A percentile compares a stretch with the other conserved stretches of the same genome.
These are phyloP conservation scores for Chlorella sp. DNA, from an alignment of 139 green algal species.

Conservation along the genomic window DNA sequence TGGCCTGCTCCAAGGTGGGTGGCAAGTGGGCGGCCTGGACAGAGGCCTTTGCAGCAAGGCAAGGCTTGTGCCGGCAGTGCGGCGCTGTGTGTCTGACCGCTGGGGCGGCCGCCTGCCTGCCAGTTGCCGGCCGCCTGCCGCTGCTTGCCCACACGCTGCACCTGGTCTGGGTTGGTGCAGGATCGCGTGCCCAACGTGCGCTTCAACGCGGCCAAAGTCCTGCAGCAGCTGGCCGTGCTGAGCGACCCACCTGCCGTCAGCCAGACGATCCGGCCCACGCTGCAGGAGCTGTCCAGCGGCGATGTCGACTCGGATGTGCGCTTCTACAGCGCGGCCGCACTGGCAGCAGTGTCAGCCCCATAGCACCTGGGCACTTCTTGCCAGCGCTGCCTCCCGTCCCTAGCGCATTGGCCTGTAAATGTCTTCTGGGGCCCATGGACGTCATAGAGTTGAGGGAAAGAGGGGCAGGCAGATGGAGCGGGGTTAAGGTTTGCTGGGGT, in stretches of 20 bases:
- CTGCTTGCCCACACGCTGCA: too few species aligned
- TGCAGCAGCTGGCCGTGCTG: conserved; percentile 83
- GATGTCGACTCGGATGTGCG: conserved; percentile 94
- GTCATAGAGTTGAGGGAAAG: too few species aligned
- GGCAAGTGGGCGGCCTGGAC: too few species aligned
- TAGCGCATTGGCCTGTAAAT: too few species aligned
- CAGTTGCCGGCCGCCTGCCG: neutral
- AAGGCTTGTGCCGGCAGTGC: too few species aligned
- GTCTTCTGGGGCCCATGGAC: too few species aligned
- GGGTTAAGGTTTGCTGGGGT: too few species aligned
- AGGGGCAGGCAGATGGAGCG: too few species aligned
- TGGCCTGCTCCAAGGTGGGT: conserved; percentile 77
- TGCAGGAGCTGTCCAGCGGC: conserved; percentile 81
- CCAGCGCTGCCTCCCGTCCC: neutral
- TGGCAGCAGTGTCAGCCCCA: neutral
- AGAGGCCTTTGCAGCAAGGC: too few species aligned
- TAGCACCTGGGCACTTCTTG: too few species aligned
- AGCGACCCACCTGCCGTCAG: conserved; percentile 77
- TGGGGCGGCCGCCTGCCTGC: too few species aligned
- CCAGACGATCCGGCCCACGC: conserved; percentile 82
- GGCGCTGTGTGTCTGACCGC: too few species aligned
- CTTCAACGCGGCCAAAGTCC: conserved; percentile 95
- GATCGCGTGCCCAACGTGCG: conserved; percentile 91
- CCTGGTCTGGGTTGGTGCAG: neutral
- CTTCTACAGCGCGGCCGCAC: conserved; percentile 72